Conservation (phyloP, 306 rosid species). For the Hippophae tibetana region DNA sequence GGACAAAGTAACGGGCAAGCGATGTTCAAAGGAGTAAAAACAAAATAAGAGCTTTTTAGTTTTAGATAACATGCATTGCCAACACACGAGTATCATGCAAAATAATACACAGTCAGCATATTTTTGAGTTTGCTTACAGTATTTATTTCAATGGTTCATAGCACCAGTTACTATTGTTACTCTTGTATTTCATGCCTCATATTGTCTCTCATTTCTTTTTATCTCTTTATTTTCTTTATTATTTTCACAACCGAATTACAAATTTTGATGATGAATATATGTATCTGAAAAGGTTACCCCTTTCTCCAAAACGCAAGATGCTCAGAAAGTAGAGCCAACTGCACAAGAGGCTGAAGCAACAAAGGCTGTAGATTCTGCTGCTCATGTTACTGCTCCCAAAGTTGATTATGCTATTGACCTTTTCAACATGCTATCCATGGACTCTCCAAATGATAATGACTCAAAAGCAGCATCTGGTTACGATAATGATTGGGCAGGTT, state of each 20-base stretch:
- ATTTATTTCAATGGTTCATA: too few relatives aligned
- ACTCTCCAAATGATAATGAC: constrained; percentile 60
- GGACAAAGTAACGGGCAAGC: too few relatives aligned
- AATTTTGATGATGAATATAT: constrained; percentile 6
- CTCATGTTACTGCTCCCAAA: constrained; percentile 52
- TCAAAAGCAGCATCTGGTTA: constrained; percentile 42
- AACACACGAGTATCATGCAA: too few relatives aligned
- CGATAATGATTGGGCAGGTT: constrained; percentile 92
- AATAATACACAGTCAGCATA: too few relatives aligned
- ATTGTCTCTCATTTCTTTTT: not conserved
- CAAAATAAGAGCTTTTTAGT: too few relatives aligned
- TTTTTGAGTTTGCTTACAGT: too few relatives aligned
- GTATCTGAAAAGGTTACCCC: constrained; percentile 44
- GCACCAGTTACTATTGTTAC: too few relatives aligned
- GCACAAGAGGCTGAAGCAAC: constrained; percentile 45
- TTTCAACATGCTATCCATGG: constrained; percentile 77
- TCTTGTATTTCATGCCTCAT: too few relatives aligned
- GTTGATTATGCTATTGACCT: constrained; percentile 95
- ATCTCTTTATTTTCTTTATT: not conserved
- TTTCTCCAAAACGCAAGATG: constrained; percentile 45
- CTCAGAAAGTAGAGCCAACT: constrained; percentile 53
- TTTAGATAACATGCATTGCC: too few relatives aligned
- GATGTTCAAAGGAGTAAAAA: too few relatives aligned
- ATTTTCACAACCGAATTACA: constrained; percentile 9
- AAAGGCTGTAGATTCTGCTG: constrained; percentile 38